Percentiles rank a stretch among this genome's conserved stretches.
phyloP scores from a whole-genome alignment of 2,329 filamentous ascomycete genomes.

The Trichothecium sympodiale region DNA sequence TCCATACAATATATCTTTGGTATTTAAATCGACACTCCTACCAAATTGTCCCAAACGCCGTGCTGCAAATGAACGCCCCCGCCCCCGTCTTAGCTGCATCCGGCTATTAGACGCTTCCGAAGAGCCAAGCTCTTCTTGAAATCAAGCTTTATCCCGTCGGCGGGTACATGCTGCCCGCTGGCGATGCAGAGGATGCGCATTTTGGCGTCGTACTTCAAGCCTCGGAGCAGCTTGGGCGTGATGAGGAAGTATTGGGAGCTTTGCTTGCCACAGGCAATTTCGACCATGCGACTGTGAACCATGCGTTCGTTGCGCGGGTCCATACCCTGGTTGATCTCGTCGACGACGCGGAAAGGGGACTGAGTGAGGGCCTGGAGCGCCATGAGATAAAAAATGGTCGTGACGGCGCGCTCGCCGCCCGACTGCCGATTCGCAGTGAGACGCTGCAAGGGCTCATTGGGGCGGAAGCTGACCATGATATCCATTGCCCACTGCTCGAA shows the following conservation, averaged over 20 bases:
- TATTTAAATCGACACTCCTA: too few relatives aligned
- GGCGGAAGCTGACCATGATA: constrained; percentile 89
- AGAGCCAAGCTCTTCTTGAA: constrained; percentile 33
- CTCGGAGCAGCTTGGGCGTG: constrained; percentile 85
- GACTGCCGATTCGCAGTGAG: constrained; percentile 91
- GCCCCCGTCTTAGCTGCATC: neutral
- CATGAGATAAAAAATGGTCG: constrained; percentile 98
- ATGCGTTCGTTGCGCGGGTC: constrained; percentile 96
- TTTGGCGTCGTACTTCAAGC: constrained; percentile 72
- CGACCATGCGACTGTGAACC: constrained; percentile 96
- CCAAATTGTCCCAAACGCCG: too few relatives aligned
- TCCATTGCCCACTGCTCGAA: constrained; percentile 92
- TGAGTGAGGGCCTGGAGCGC: constrained; percentile 87
- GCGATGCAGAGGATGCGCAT: constrained; percentile 95
- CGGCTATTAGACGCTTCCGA: constrained; percentile 26
- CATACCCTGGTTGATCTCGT: constrained; percentile 99
- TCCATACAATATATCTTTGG: too few relatives aligned
- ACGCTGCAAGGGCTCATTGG: constrained; percentile 71
- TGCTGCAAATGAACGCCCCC: too few relatives aligned
- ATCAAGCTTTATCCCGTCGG: constrained; percentile 38
- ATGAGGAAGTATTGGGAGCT: constrained; percentile 90
- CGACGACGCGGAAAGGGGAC: constrained; percentile 93
- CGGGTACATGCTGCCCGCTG: constrained; percentile 65
- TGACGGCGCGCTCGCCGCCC: constrained; percentile 89
- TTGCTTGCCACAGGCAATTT: constrained; percentile 75